Evolutionary conservation across 176 grass and related monocot species (phyloP).

Genomic region (Puccinellia tenuiflora): DNA sequence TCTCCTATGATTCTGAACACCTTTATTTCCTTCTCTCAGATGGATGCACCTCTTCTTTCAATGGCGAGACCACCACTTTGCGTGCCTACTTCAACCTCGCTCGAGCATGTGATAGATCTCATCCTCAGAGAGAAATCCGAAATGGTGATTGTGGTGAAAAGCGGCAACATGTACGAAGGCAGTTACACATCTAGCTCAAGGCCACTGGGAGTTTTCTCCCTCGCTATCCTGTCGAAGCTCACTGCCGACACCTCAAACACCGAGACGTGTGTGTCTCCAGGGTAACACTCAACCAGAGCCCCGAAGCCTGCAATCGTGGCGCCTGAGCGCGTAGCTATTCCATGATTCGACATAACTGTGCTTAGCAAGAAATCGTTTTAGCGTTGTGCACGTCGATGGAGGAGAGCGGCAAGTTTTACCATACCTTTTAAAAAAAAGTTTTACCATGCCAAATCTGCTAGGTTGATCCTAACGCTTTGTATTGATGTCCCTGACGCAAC

Average conservation of each 20-base stretch:
- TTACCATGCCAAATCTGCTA: neutral
- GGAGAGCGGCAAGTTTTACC: neutral
- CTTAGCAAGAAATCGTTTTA: neutral
- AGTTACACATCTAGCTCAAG: constrained; percentile 60
- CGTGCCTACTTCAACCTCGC: constrained; percentile 52
- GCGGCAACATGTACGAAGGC: constrained; percentile 52
- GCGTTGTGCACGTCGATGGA: neutral
- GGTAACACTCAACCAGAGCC: neutral
- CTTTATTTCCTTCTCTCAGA: constrained; percentile 28
- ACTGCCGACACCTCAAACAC: neutral
- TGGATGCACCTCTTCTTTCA: constrained; percentile 64
- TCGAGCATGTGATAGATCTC: constrained; percentile 65
- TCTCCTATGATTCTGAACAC: neutral
- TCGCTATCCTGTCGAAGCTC: constrained; percentile 39
- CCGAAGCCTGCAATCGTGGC: neutral
- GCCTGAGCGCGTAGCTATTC: neutral
- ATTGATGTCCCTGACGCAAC: constrained; percentile 1
- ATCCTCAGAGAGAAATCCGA: constrained; percentile 55
- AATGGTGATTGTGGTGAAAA: constrained; percentile 70
- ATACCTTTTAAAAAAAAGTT: neutral
- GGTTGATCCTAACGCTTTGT: neutral
- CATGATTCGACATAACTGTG: neutral
- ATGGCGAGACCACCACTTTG: constrained; percentile 61
- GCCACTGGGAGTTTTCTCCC: constrained; percentile 64
- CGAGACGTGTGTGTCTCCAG: neutral